Percentiles rank a stretch among this genome's conserved stretches.
These are phyloP conservation scores for Urochloa ruziziensis DNA, from an alignment of 176 grass and related monocot genomes.

Conservation along the genomic window DNA sequence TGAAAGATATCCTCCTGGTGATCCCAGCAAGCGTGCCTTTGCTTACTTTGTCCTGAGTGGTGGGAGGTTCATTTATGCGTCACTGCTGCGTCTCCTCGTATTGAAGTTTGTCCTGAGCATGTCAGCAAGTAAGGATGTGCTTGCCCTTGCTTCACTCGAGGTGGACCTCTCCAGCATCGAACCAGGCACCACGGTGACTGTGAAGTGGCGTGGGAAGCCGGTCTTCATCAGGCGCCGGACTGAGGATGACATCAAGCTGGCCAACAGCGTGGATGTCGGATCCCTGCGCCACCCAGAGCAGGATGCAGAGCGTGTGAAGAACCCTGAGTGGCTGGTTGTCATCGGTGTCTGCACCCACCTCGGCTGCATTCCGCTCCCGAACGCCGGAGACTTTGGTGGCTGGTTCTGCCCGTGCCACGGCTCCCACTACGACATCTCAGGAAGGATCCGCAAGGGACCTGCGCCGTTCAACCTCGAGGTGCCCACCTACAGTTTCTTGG, in stretches of 20 bases:
- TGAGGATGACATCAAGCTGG: constrained; percentile 79
- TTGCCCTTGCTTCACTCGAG: constrained; percentile 77
- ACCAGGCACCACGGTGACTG: constrained; percentile 75
- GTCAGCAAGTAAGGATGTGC: constrained; percentile 90
- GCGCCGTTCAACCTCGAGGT: constrained; percentile 87
- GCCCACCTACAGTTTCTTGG: constrained; percentile 77
- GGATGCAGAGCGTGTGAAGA: constrained; percentile 64
- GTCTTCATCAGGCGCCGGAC: constrained; percentile 84
- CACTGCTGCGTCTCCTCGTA: constrained; percentile 73
- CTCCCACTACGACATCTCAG: constrained; percentile 82
- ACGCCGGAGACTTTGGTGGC: constrained; percentile 80
- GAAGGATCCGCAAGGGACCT: constrained; percentile 88
- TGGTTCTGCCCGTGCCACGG: constrained; percentile 97
- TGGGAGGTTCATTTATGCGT: constrained; percentile 82
- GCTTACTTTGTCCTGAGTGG: constrained; percentile 90
- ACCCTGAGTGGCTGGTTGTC: constrained; percentile 90
- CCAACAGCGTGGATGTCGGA: constrained; percentile 69
- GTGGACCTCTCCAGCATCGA: constrained; percentile 84
- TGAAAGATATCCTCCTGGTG: constrained; percentile 80
- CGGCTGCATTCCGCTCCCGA: constrained; percentile 85
- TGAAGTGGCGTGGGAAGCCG: constrained; percentile 94
- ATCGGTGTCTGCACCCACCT: constrained; percentile 88
- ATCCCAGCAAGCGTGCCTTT: constrained; percentile 83
- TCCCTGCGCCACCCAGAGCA: constrained; percentile 76
- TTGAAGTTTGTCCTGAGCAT: constrained; percentile 90